Percentiles rank a stretch among this genome's conserved stretches.
Evolutionary conservation across 2,329 filamentous ascomycete species (phyloP).

Genomic region (Aspergillus udagawae): DNA sequence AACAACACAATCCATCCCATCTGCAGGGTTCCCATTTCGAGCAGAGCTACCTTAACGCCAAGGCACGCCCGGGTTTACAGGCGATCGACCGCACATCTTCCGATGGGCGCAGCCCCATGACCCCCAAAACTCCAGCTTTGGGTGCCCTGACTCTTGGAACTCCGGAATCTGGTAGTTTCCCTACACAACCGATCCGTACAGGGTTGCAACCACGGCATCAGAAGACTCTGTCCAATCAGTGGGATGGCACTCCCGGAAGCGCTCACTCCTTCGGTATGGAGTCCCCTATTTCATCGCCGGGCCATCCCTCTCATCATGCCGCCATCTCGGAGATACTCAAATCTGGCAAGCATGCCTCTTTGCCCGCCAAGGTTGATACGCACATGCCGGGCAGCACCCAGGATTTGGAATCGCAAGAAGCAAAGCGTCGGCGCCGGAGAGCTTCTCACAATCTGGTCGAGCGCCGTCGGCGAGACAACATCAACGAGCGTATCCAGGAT

Average conservation of each 20-base stretch:
- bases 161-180: slow-evolving; percentile 68
- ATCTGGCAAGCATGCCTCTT: slow-evolving; percentile 75
- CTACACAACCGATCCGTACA: slow-evolving; percentile 72
- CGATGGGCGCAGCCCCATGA: slow-evolving; percentile 73
- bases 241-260: slow-evolving; percentile 82
- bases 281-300: slow-evolving; percentile 81
- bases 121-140: slow-evolving; percentile 77
- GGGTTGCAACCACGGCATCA: slow-evolving; percentile 62
- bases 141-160: slow-evolving; percentile 67
- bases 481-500: slow-evolving; percentile 97
- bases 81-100: slow-evolving; percentile 70
- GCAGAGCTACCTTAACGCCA: slow-evolving; percentile 57
- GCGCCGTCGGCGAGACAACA: slow-evolving; percentile 90
- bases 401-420: slow-evolving; percentile 76
- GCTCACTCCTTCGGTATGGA: slow-evolving; percentile 75
- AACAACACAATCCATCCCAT: slow-evolving; percentile 40
- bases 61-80: slow-evolving; percentile 58
- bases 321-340: slow-evolving; percentile 88
- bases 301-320: slow-evolving; percentile 51
- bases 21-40: slow-evolving; percentile 42
- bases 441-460: slow-evolving; percentile 97
- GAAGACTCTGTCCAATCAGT: slow-evolving; percentile 82
- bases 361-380: slow-evolving; percentile 77
- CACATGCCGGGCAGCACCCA: slow-evolving; percentile 39
- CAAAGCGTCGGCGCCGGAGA: slow-evolving; percentile 83